Conservation (phyloP, 352 stramenopile genomes). For the Phytopythium litorale region DNA sequence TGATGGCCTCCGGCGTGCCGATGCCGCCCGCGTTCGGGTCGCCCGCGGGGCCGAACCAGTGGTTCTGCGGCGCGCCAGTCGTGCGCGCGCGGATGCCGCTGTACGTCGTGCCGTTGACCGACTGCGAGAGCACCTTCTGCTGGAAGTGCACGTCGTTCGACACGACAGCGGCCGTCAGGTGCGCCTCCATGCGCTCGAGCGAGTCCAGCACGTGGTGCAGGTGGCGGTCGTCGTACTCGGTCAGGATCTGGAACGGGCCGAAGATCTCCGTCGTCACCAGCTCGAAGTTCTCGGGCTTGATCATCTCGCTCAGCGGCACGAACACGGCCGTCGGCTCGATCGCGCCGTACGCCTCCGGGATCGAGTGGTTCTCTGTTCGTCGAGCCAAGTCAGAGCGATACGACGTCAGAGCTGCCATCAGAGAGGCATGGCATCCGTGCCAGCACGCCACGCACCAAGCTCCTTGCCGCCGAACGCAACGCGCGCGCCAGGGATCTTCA, state of each 20-base stretch:
- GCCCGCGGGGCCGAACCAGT: constrained; percentile 96
- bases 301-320: constrained; percentile 94
- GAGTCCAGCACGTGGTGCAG: constrained; percentile 89
- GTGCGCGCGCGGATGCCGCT: constrained; percentile 94
- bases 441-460: constrained; percentile 32
- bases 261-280: constrained; percentile 97
- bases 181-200: constrained; percentile 95
- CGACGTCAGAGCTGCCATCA: not conserved
- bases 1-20: constrained; percentile 97
- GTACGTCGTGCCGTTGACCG: constrained; percentile 99
- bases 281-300: constrained; percentile 94
- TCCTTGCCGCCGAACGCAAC: constrained; percentile 95
- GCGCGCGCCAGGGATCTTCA: constrained; percentile 92
- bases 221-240: constrained; percentile 91
- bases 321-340: constrained; percentile 97
- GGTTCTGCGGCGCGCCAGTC: constrained; percentile 93
- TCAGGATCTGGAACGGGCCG: constrained; percentile 98
- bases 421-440: not conserved
- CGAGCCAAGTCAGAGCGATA: constrained; percentile 6
- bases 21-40: constrained; percentile 97
- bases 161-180: constrained; percentile 97
- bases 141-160: constrained; percentile 96
- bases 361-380: constrained; percentile 87
- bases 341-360: constrained; percentile 94
- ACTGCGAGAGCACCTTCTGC: constrained; percentile 92